Conservation (phyloP, 78 protist species). For the Dictyostelium brefeldianum region DNA sequence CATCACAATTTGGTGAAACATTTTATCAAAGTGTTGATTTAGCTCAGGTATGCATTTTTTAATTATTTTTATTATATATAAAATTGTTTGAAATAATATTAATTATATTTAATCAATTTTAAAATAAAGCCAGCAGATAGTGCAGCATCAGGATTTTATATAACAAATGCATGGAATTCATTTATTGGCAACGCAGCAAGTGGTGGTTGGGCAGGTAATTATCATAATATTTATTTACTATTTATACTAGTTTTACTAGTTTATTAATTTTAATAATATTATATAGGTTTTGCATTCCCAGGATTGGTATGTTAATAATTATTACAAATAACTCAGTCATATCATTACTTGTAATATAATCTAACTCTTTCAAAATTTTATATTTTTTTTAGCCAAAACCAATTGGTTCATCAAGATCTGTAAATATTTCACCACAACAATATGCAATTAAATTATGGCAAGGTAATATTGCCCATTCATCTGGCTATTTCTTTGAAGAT, state of each 20-base stretch:
- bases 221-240: too few relatives aligned
- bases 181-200: constrained; percentile 79
- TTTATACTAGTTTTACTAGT: too few relatives aligned
- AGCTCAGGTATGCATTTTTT: constrained; percentile 12
- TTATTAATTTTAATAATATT: too few relatives aligned
- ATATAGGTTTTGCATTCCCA: constrained; percentile 87
- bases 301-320: background rate
- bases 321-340: too few relatives aligned
- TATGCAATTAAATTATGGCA: constrained; percentile 53
- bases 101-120: constrained; percentile 45
- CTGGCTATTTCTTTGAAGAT: constrained; percentile 64
- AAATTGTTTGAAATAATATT: too few relatives aligned
- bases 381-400: too few relatives aligned
- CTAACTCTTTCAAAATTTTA: too few relatives aligned
- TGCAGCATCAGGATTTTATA: constrained; percentile 87
- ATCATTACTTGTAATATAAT: too few relatives aligned
- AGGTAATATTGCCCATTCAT: constrained; percentile 85
- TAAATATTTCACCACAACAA: constrained; percentile 32
- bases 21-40: constrained; percentile 7
- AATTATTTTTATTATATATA: too few relatives aligned
- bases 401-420: constrained; percentile 12
- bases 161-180: constrained; percentile 85
- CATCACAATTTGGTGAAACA: constrained; percentile 67
- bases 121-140: constrained; percentile 85
- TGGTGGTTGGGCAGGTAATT: constrained; percentile 82